Evolutionary conservation across 2,329 filamentous ascomycete species (phyloP).

Genomic region (Fusarium begoniae): DNA sequence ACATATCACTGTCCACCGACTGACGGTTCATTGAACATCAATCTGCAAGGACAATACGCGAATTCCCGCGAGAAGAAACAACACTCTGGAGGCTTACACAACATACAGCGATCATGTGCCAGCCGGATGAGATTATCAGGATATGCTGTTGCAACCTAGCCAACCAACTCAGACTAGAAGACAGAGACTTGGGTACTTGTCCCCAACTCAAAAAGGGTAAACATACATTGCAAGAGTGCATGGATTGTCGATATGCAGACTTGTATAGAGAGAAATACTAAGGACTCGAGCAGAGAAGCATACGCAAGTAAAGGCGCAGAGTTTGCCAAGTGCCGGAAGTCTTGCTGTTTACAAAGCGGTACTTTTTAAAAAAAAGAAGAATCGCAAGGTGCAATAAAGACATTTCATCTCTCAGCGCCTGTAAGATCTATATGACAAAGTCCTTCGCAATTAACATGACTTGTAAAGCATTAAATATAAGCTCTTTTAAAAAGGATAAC

Average conservation of each 20-base stretch:
- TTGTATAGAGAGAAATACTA: rapidly evolving
- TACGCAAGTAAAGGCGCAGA: rapidly evolving
- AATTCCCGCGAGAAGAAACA: background rate
- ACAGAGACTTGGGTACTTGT: background rate
- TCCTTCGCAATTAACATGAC: too few relatives aligned
- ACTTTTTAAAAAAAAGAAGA: rapidly evolving
- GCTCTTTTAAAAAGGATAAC: background rate
- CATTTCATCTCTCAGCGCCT: rapidly evolving
- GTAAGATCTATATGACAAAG: background rate
- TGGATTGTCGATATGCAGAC: too few relatives aligned
- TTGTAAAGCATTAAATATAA: rapidly evolving
- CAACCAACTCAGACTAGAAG: background rate
- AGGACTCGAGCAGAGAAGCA: rapidly evolving
- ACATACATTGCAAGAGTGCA: background rate
- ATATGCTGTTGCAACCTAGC: background rate
- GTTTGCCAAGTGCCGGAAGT: rapidly evolving
- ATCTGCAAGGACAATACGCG: background rate
- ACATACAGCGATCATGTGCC: rapidly evolving
- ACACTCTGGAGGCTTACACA: rapidly evolving
- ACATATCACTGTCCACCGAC: background rate
- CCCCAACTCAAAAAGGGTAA: rapidly evolving
- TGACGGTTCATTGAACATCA: background rate
- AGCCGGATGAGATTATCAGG: background rate
- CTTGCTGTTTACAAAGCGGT: too few relatives aligned
- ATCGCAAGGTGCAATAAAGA: rapidly evolving